Evolutionary conservation across 345 rosid genomes (phyloP), one percentile per base, ranked within the genome.

Genomic region (Microcos paniculata): DNA sequence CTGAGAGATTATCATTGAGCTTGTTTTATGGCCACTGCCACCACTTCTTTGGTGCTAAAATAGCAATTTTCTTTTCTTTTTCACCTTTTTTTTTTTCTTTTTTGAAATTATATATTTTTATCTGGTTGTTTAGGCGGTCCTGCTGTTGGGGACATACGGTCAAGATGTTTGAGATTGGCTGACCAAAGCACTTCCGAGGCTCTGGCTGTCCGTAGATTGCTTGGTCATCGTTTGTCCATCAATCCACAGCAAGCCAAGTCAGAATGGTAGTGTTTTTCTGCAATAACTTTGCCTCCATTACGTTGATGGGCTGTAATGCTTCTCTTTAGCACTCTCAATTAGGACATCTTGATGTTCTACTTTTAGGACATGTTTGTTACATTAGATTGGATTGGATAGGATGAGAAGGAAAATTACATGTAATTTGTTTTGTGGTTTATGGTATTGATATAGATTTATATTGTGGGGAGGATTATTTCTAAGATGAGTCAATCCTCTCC

Each of bases 131-230:
- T 65, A 94, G 97, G 98, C 33, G 99, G 99, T 52, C 99, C 99
- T 18, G 99, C 99, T 55, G 98, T 95, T 56, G 99, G 98, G 63
- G 99, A 95, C 75, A 92, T 92, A 70, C 85, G 99, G 72, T 95
- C 99, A 6, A 89, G 99, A 78, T 93, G 99, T 79, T 89, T 95
- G 88, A 88, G 99, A 77, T 83, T 95, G 56, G 93, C 98, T 7
- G 97, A 89, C 73, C 82, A 95, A 80, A 92, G 99, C 66, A 91
- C 91, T 61, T 82, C 91, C 2, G 99, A 95, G 82, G 99, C 99
- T 46, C 90, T 91, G 72, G 94, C 99, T 24, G 98, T 95, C 68
- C 86, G 97, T 21, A 85, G 84, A 56, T 86, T 95, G 84, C 94
- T 95, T 23, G 99, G 99, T 30, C 90, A 95, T 85, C 97, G 99